These are phyloP conservation scores for Fonsecaea erecta DNA, from an alignment of 2,329 filamentous ascomycete species.

Conservation along the genomic window DNA sequence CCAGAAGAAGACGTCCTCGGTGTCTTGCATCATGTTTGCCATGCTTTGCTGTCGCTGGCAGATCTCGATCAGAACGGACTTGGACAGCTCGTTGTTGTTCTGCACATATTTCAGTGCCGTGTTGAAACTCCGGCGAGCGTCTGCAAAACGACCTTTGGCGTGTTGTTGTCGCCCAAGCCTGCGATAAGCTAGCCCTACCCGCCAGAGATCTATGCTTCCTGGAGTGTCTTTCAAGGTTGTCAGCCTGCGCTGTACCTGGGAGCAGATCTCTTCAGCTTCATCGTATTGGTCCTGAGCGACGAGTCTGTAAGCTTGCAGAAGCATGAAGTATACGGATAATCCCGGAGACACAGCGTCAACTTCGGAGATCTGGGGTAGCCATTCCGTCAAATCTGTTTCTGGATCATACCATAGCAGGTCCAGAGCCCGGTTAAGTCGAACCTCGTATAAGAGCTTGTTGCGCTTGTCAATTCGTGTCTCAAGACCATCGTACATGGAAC, in stretches of 20 bases:
- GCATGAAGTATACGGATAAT: conserved; percentile 27
- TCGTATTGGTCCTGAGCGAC: conserved; percentile 19
- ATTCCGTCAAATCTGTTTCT: conserved; percentile 23
- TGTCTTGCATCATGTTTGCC: conserved; percentile 25
- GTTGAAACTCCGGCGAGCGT: conserved; percentile 33
- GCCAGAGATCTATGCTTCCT: conserved; percentile 27
- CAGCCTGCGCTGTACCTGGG: conserved; percentile 22
- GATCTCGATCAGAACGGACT: conserved; percentile 27
- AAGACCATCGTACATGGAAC: conserved; percentile 28
- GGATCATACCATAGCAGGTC: conserved; percentile 32
- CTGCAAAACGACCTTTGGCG: conserved; percentile 17
- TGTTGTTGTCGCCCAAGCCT: conserved; percentile 29
- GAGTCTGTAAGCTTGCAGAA: conserved; percentile 30
- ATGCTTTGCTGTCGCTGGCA: conserved; percentile 31
- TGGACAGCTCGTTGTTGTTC: conserved; percentile 17
- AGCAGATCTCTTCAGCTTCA: conserved; percentile 18
- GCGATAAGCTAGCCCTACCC: conserved; percentile 31
- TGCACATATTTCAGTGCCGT: conserved; percentile 26
- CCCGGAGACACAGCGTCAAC: conserved; percentile 25
- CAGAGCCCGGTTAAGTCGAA: conserved; percentile 31
- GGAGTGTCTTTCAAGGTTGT: conserved; percentile 11
- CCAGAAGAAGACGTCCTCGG: conserved; percentile 28
- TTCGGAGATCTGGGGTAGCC: conserved; percentile 24
- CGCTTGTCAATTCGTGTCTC: conserved; percentile 28
- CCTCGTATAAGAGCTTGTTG: conserved; percentile 28